Base-by-base conservation (phyloP, 495 filamentous ascomycete species). In the Pseudevernia furfuracea region DNA sequence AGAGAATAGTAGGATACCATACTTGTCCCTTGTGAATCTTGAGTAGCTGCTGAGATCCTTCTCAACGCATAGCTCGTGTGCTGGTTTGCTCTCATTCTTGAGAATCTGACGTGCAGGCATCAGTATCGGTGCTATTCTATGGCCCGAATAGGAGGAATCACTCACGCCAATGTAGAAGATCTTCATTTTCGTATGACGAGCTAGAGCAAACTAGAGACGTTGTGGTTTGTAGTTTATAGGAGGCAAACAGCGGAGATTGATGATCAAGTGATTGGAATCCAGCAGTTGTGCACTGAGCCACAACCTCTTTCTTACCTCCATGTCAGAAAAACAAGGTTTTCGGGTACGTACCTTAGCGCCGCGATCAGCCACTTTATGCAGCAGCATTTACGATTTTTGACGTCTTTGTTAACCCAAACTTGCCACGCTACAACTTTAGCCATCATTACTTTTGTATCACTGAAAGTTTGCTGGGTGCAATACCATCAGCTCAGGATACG, bases 151-250 rank as follows among this genome's bases (percentile, higher is more conserved):
- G 60, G 44, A 67, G 56, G 28, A 52, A 38, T 43, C 28, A 75
- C 86, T 66, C 86, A 96, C 92, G 64, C 91, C 92, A 70, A 96
- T 90, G 78, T 96, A 96, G 78, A 89, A 84, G 71, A 97, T 79
- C 85, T 96, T 96, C 93, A 97, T 96, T 75, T 64, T 85, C n/a
- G 78, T 48, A 39, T 32, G 14, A 39, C 3, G 34, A 28, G 6
- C 28, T 21, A n/a, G 21, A 34, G 30, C 4, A 17, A 28, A 14
- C 23, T 17, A 52, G 25, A 30, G 32, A 56, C 21, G 14, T 60
- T 60, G 17, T 14, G 11, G 32, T 61, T 14, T 21, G 30, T 25
- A 37, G 19, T 37, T n/a, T 10, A 28, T 17, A 19, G 21, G 38
- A 62, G 48, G 28, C 25, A 34, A 55, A 36, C 21, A 32, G 15